Evolutionary conservation across 257 asterid species (phyloP), one percentile per base, ranked within the genome.

Genomic region (Solanum appendiculatum): DNA sequence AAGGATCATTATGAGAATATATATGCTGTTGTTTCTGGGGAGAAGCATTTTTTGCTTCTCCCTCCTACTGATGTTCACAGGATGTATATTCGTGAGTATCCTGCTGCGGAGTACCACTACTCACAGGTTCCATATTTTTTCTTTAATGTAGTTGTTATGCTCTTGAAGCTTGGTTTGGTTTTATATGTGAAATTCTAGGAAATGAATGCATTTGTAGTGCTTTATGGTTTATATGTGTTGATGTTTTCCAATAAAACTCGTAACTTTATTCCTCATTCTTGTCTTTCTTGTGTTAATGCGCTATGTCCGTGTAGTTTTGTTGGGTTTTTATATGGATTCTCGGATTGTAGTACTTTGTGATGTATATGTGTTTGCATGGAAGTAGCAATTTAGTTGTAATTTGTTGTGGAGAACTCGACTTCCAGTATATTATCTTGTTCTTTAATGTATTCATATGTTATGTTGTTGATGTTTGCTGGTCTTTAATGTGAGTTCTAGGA

Each of bases 11-110:
- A 95, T 70, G 99, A 97, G 93, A 97, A 97, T 93, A 85, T 97
- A 1, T 97, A 95, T 86, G 99, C 91, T 29, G 99, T 97, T 77
- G 83, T 94, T 27, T 87, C 91, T 6, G 98, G 99, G 48, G 99
- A 94, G 89, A 96, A 96, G 90, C 92, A 92, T 11, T 94, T 97
- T 75, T 87, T 94, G 77, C 90, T 97, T 84, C 94, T 97, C 81
- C 99, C 99, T 5, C 99, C 98, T 12, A 92, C 98, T 37, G 99
- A 95, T 88, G 92, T 93, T 86, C 99, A 97, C 83, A 92, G 99
- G 91, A 97, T 95, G 98, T 95, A 95, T 86, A 64, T 97, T 51
- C 85, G 91, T 7, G 90, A 93, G 11, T 94, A 95, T 88, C 98
- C 95, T 0, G 94, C 96, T 39, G 99, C 98, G 3, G 88, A 82